Base-by-base conservation (phyloP, 257 asterid genomes). In the Capsicum baccatum region DNA sequence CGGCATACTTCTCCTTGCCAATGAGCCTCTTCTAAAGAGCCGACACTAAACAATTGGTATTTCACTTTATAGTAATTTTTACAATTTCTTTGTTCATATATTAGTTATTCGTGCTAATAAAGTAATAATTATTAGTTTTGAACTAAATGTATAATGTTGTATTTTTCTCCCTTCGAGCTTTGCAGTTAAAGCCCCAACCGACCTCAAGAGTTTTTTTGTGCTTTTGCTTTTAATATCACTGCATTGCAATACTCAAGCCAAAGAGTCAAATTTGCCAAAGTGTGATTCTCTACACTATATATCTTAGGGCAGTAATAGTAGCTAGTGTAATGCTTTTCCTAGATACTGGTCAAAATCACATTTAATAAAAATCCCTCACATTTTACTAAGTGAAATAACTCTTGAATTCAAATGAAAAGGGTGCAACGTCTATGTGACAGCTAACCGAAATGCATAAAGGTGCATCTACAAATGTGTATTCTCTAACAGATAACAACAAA, bases 381-480 rank as follows among this genome's bases (percentile, higher is more conserved):
- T 74, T 74, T 74, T 74, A 50, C 21, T 13, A 74, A 50, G 62
- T 21, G 44, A 50, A 74, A 42, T 74, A 74, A 74, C 39, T 50
- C 62, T 73, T 73, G 42, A n/a, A 73, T 73, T 11, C 17, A n/a
- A 48, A 73, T 6, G 80, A 48, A 48, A 73, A 48, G 19, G 17
- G 62, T 74, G 62, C 50, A 47, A 50, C 11, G 13, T 21, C 60
- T 50, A 68, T 50, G 12, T 11, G 47, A 19, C 19, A 74, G 37
- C 26, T 6, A 74, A 74, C 62, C 81, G 50, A 50, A 7, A 50
- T 26, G 47, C 81, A 74, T 74, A 74, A 74, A 74, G 62, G 56
- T 26, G 9, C 42, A 39, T 39, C 42, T 26, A 39, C 4, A 2
- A 39, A 39, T 39, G 42, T 39, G 26, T 14, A 74, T 74, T 44